Base-by-base conservation (phyloP, 1,284 basidiomycete genomes). In the Microbotryum saponariae region DNA sequence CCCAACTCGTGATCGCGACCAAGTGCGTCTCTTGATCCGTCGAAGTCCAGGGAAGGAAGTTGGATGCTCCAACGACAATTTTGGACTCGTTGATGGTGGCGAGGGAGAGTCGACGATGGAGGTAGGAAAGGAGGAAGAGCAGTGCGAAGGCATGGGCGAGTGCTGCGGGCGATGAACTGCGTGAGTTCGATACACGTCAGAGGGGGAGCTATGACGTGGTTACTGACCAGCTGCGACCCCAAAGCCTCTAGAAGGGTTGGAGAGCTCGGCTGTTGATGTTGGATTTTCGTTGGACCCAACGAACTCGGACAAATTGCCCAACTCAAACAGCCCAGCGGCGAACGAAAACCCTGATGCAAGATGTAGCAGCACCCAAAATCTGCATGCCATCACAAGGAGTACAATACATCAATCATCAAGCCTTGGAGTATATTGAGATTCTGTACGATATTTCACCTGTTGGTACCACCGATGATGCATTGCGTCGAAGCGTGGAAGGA, bases 141-240 rank as follows among this genome's bases (percentile, higher is more conserved):
- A 25, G 42, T 47, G 52, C 33, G 42, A 52, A 21, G 51, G 58
- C 20, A 9, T 54, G 20, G 58, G 58, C 23, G 20, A 25, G 58
- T 10, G 54, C 23, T 9, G 51, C 25, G 29, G 25, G 52, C 3
- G 25, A 21, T 4, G 1, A 53, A 20, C 9, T 47, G 27, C 3
- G 44, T 51, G 21, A 50, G 55, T n/a, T 16, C 47, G 47, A n/a
- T 37, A 31, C 20, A n/a, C 1, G 10, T 33, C 31, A 27, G 27
- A 2, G 37, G 47, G 12, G 42, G 48, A 44, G 33, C 57, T 21
- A 52, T 58, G 1, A 57, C 51, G 21, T 63, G 60, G 63, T 63
- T 63, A 23, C 56, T 68, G 23, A 63, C 63, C 48, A 64, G 58
- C 23, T 51, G 7, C 46, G 58, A 37, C 2, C 54, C 54, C 12